These are phyloP conservation scores for Candida ulmi DNA, from an alignment of 805 yeast species.

Conservation along the genomic window DNA sequence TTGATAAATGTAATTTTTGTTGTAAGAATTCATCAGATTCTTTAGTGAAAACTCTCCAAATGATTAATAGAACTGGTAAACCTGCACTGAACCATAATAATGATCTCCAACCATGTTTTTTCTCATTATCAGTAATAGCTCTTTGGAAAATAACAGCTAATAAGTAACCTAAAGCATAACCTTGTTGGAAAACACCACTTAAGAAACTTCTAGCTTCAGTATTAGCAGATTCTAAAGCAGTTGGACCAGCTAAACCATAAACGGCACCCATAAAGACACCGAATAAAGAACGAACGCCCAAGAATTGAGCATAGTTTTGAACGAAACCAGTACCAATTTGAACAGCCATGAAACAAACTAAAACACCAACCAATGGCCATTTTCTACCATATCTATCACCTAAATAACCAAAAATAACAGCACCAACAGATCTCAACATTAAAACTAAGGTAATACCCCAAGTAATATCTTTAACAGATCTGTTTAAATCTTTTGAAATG, in stretches of 20 bases:
- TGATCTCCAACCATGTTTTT: conserved; percentile 52
- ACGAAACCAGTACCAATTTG: conserved; percentile 65
- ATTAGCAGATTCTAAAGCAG: conserved; percentile 43
- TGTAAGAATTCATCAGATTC: conserved; percentile 48
- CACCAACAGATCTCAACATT: conserved; percentile 66
- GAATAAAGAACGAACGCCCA: conserved; percentile 58
- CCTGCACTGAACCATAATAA: conserved; percentile 70
- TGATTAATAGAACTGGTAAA: conserved; percentile 35
- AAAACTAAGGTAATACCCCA: conserved; percentile 59
- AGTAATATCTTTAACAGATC: conserved; percentile 44
- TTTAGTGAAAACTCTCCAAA: conserved; percentile 38
- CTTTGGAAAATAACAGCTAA: conserved; percentile 61
- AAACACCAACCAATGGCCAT: conserved; percentile 47
- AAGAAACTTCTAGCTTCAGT: conserved; percentile 48
- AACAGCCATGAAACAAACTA: conserved; percentile 40
- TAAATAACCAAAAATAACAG: conserved; percentile 50
- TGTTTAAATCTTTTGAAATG: conserved; percentile 41
- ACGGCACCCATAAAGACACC: conserved; percentile 52
- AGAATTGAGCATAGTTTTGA: conserved; percentile 47
- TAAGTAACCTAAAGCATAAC: conserved; percentile 68
- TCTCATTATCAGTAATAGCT: conserved; percentile 50
- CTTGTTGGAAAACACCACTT: conserved; percentile 73
- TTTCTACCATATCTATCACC: conserved; percentile 61
- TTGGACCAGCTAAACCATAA: conserved; percentile 38
- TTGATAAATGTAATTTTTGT: conserved; percentile 32